Evolutionary conservation across 192 early-diverging fungal species (phyloP).

Genomic region (Gryganskiella cystojenkinii): DNA sequence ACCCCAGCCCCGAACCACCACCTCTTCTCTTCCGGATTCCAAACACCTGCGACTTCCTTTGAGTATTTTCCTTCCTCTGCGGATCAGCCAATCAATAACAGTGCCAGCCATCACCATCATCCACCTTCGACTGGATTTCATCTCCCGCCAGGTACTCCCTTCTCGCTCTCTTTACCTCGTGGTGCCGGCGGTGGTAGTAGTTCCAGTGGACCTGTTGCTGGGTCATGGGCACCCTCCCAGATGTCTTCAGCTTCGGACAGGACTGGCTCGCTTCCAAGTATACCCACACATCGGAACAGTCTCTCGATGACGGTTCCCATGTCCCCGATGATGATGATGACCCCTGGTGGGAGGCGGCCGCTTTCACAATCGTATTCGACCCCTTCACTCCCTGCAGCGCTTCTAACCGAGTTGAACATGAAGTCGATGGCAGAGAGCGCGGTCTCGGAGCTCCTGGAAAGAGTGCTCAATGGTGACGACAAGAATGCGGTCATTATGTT

Average conservation of each 20-base stretch:
- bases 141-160: slow-evolving; percentile 16
- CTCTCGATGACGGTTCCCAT: slow-evolving; percentile 37
- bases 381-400: slow-evolving; percentile 1
- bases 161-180: slow-evolving; percentile 8
- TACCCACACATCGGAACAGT: slow-evolving; percentile 28
- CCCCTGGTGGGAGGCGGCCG: slow-evolving; percentile 4
- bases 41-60: slow-evolving; percentile 33
- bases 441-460: slow-evolving; percentile 24
- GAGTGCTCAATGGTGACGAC: slow-evolving; percentile 19
- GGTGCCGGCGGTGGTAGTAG: too few species aligned
- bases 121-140: slow-evolving; percentile 19
- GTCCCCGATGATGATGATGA: slow-evolving; percentile 26
- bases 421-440: slow-evolving; percentile 10
- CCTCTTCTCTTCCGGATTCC: slow-evolving; percentile 13
- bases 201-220: neutral
- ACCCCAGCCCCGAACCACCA: slow-evolving; percentile 11
- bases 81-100: slow-evolving; percentile 1
- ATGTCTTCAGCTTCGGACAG: slow-evolving; percentile 2
- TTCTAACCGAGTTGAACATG: slow-evolving; percentile 29
- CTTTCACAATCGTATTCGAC: slow-evolving; percentile 24
- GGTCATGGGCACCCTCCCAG: slow-evolving; percentile 14
- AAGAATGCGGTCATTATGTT: slow-evolving; percentile 62
- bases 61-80: slow-evolving; percentile 42
- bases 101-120: slow-evolving; percentile 6
- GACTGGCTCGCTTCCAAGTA: slow-evolving; percentile 22